Conservation (phyloP, 2,329 filamentous ascomycete genomes). For the Blastomyces parvus region DNA sequence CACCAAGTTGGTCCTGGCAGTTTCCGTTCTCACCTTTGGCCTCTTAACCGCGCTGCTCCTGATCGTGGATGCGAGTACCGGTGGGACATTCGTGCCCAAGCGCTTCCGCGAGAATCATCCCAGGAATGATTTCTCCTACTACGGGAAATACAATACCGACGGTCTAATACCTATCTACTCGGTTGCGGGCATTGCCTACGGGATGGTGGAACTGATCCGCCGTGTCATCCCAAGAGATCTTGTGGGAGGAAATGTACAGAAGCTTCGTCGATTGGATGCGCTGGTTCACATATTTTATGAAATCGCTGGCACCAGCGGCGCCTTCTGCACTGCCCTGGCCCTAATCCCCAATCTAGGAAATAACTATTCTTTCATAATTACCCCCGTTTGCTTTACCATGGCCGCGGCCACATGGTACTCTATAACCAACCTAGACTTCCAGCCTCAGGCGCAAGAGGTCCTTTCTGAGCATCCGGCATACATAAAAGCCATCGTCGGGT, state of each 20-base stretch:
- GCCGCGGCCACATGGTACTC: constrained; percentile 40
- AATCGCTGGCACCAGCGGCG: constrained; percentile 40
- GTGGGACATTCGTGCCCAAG: constrained; percentile 35
- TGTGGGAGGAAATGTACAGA: constrained; percentile 43
- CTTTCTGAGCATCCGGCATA: constrained; percentile 25
- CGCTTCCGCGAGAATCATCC: constrained; percentile 23
- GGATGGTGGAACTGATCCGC: constrained; percentile 46
- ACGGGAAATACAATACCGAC: constrained; percentile 42
- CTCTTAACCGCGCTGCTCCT: constrained; percentile 41
- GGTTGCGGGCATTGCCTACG: constrained; percentile 35
- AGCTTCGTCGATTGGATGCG: constrained; percentile 41
- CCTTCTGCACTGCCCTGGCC: constrained; percentile 41
- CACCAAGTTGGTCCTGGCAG: constrained; percentile 39
- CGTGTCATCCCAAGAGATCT: constrained; percentile 45
- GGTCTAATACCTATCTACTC: constrained; percentile 43
- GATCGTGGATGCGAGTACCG: constrained; percentile 42
- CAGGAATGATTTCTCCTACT: constrained; percentile 36
- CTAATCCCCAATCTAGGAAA: constrained; percentile 44
- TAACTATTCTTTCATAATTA: constrained; percentile 45
- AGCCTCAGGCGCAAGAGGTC: constrained; percentile 14
- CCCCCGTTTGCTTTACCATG: constrained; percentile 39
- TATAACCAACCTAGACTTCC: constrained; percentile 33
- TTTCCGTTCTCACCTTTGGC: constrained; percentile 39
- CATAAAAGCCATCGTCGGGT: constrained; percentile 30
- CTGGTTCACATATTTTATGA: constrained; percentile 42